Conservation (phyloP, 306 rosid genomes). For the Prunus persica region Prunus_persica_NCBIv2 NC_034014.1:9016001-9016500, state of each 20-base stretch:
- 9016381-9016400: constrained; percentile 67
- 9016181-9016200: constrained; percentile 34
- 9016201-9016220: constrained; percentile 66
- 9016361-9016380: constrained; percentile 66
- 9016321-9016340: background rate
- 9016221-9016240: constrained; percentile 80
- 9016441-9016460: constrained; percentile 70
- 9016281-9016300: constrained; percentile 61
- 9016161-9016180: background rate
- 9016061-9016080: too few species aligned
- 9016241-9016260: constrained; percentile 78
- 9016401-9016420: constrained; percentile 64
- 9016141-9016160: background rate
- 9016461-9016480: constrained; percentile 50
- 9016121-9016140: background rate
- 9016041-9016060: background rate
- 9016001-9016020: too few species aligned
- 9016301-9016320: constrained; percentile 23
- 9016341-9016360: background rate
- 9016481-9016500: constrained; percentile 42
- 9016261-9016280: constrained; percentile 72
- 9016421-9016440: constrained; percentile 90
- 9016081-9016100: too few species aligned
- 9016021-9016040: background rate
- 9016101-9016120: too few species aligned